phyloP scores from a whole-genome alignment of 352 stramenopile genomes.

The Pythium utonaiense region DNA sequence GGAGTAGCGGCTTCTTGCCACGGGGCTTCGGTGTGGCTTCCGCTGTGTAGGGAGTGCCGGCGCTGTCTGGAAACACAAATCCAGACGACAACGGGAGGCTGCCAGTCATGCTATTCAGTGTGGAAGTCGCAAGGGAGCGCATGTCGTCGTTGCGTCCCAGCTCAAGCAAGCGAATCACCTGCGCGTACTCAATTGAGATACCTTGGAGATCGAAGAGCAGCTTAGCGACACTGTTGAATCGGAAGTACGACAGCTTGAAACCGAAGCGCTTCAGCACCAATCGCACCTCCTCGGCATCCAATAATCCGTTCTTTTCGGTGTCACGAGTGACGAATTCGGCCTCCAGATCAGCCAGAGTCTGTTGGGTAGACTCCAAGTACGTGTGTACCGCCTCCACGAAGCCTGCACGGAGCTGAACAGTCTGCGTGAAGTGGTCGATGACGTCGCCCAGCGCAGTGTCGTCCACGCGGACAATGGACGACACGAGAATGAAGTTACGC shows the following conservation, averaged over 20 bases:
- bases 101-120: neutral
- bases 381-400: slow-evolving; percentile 21
- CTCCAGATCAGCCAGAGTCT: slow-evolving; percentile 14
- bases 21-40: neutral
- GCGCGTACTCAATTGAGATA: slow-evolving; percentile 21
- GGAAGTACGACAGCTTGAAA: slow-evolving; percentile 28
- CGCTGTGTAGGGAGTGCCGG: neutral
- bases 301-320: neutral
- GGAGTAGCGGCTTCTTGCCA: slow-evolving; percentile 6
- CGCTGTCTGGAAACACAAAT: neutral
- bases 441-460: slow-evolving; percentile 24
- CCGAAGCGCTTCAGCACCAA: slow-evolving; percentile 20
- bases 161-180: slow-evolving; percentile 20
- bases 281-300: slow-evolving; percentile 23
- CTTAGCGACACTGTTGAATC: slow-evolving; percentile 28
- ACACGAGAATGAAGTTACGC: slow-evolving; percentile 26
- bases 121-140: neutral
- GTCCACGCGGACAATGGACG: slow-evolving; percentile 21
- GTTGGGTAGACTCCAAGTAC: slow-evolving; percentile 12
- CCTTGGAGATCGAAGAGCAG: slow-evolving; percentile 23
- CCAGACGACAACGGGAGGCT: slow-evolving; percentile 2
- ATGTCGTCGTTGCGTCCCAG: slow-evolving; percentile 20
- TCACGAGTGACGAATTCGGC: slow-evolving; percentile 17
- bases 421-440: slow-evolving; percentile 28
- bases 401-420: slow-evolving; percentile 16